Evolutionary conservation across 1,284 basidiomycete species (phyloP), one percentile per base, ranked within the genome.

Genomic region (Binderoboletus segoi): DNA sequence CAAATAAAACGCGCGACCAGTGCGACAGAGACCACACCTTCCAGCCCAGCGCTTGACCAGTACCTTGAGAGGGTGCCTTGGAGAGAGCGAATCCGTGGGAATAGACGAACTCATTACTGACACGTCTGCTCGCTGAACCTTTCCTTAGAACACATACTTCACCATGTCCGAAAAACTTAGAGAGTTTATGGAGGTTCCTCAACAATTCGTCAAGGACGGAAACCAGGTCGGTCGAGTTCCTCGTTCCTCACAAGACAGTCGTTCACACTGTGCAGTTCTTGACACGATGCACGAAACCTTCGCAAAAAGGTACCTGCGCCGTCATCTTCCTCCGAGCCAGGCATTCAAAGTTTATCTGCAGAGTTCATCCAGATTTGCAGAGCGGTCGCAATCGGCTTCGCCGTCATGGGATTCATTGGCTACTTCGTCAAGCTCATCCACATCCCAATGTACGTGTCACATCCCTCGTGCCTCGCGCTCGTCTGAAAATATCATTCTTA

Each of bases 331-430:
- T 47, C 12, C 28, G 16, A 30, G 26, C 20, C 35, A 51, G 24
- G 13, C 42, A 37, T 28, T 66, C 42, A 59, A 38, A 3, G 6
- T 1, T 59, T 45, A 12, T 47, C 20, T 59, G n/a, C 72, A 97
- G 95, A 98, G 73, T 98, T 94, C 75, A 68, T 85, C 51, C 93
- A 96, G 73, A 95, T 98, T 64, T 96, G 89, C 78, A 88, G 88
- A 72, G 95, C 95, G 45, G 93, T 98, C 57, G 93, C 93, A 3
- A 88, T 97, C 62, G 95, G 95, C 20, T 98, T 98, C 69, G 92
- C 87, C 53, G 92, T 98, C 65, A 97, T 97, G 94, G 95, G 95
- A n/a, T 93, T 96, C 82, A 95, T 96, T 73, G 94, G 94, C 13
- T 96, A 94, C 78, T 89, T 96, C 70, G 94, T 96, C 63, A 96